Evolutionary conservation across 352 stramenopile species (phyloP).

Genomic region (Globisporangium cylindrosporum): DNA sequence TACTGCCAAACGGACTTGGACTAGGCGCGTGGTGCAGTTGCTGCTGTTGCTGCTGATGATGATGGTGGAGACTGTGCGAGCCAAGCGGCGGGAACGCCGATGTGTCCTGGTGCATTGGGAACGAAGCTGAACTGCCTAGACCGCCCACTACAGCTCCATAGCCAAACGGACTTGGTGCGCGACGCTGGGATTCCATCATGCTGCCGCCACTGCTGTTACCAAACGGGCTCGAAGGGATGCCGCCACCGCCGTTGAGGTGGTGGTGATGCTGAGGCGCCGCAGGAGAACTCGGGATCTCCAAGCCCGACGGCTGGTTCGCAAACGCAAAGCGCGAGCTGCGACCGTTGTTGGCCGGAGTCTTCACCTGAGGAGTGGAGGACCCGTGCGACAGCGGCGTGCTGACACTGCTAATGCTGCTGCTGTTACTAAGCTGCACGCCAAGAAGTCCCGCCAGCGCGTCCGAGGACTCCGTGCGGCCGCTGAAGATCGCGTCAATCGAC

Average conservation of each 20-base stretch:
- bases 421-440: conserved; percentile 47
- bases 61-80: conserved; percentile 24
- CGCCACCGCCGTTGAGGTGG: neutral
- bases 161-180: conserved; percentile 19
- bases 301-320: conserved; percentile 46
- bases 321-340: conserved; percentile 81
- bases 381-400: conserved; percentile 39
- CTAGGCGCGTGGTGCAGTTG: conserved; percentile 15
- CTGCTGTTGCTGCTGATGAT: conserved; percentile 22
- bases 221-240: conserved; percentile 19
- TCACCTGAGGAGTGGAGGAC: conserved; percentile 23
- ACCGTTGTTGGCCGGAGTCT: conserved; percentile 21
- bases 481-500: conserved; percentile 84
- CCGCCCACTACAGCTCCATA: conserved; percentile 15
- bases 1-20: conserved; percentile 29
- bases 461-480: conserved; percentile 65
- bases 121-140: conserved; percentile 16
- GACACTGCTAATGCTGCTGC: neutral
- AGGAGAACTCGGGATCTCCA: conserved; percentile 14
- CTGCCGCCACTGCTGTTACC: neutral
- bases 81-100: conserved; percentile 43
- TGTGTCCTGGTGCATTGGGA: conserved; percentile 27
- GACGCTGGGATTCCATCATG: conserved; percentile 14
- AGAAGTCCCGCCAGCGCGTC: conserved; percentile 66
- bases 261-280: conserved; percentile 1